Percentiles rank a stretch among this genome's conserved stretches.
These are phyloP conservation scores for Penicillium egyptiacum DNA, from an alignment of 495 filamentous ascomycete species.

Conservation along the genomic window DNA sequence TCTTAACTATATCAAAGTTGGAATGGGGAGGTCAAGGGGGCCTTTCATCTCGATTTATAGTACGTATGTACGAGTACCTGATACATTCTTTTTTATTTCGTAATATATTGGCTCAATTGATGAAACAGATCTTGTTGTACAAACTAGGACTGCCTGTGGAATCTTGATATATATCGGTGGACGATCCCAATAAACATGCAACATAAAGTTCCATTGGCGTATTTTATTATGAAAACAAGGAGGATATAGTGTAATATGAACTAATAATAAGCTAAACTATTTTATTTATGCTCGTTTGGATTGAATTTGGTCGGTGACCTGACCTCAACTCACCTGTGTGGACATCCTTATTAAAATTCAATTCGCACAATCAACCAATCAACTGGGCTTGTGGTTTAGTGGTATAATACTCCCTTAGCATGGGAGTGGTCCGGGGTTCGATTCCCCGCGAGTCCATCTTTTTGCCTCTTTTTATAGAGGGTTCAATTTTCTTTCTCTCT, in stretches of 20 bases:
- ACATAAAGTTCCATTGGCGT: neutral
- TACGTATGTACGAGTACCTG: neutral
- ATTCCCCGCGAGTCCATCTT: conserved; percentile 54
- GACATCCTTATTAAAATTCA: too few species aligned
- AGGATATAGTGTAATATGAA: neutral
- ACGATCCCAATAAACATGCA: neutral
- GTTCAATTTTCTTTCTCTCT: neutral
- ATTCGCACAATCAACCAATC: conserved; percentile 7
- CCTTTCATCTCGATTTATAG: neutral
- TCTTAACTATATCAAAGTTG: neutral
- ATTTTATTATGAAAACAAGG: neutral
- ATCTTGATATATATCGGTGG: neutral
- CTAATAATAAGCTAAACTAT: neutral
- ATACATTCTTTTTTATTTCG: neutral
- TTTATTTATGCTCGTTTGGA: neutral
- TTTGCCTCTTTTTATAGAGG: conserved; percentile 1
- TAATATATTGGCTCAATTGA: neutral
- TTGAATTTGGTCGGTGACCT: neutral
- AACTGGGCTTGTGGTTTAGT: conserved; percentile 48
- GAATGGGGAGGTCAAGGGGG: neutral
- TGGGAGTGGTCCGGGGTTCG: conserved; percentile 59
- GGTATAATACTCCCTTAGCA: conserved; percentile 49
- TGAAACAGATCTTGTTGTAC: neutral
- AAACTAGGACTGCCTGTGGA: neutral
- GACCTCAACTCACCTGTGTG: neutral